Percentiles rank a stretch among this genome's conserved stretches.
Evolutionary conservation across 2,329 filamentous ascomycete genomes (phyloP).

Genomic region (Aspergillus chevalieri): DNA sequence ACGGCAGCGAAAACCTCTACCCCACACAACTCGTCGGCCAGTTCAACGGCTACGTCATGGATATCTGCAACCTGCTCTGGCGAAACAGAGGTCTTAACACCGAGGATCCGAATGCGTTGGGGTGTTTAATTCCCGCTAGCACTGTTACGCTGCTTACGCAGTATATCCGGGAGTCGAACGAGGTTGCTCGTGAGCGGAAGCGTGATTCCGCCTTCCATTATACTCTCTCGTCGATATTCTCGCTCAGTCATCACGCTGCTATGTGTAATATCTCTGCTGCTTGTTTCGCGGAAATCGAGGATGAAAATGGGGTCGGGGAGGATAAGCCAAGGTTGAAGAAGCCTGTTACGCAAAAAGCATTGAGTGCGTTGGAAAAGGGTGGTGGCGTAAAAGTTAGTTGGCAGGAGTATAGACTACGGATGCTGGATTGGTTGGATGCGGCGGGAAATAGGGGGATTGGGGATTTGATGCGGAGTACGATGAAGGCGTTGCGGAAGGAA

Average conservation of each 20-base stretch:
- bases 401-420: slow-evolving; percentile 68
- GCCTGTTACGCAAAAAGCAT: slow-evolving; percentile 63
- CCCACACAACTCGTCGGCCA: slow-evolving; percentile 56
- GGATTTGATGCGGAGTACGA: slow-evolving; percentile 71
- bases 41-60: slow-evolving; percentile 82
- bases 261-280: slow-evolving; percentile 42
- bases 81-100: slow-evolving; percentile 63
- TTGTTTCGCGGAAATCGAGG: slow-evolving; percentile 45
- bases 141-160: slow-evolving; percentile 40
- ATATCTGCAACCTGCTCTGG: slow-evolving; percentile 80
- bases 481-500: slow-evolving; percentile 62
- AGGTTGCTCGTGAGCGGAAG: slow-evolving; percentile 24
- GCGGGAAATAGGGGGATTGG: slow-evolving; percentile 61
- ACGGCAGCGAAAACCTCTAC: slow-evolving; percentile 38
- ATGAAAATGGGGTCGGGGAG: slow-evolving; percentile 30
- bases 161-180: slow-evolving; percentile 37
- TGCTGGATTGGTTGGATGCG: slow-evolving; percentile 61
- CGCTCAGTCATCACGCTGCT: slow-evolving; percentile 42
- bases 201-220: slow-evolving; percentile 26
- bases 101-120: slow-evolving; percentile 55
- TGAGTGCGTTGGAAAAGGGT: slow-evolving; percentile 56
- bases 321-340: slow-evolving; percentile 23
- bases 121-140: slow-evolving; percentile 45
- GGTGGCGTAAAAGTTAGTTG: slow-evolving; percentile 64
- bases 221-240: slow-evolving; percentile 39